Conservation (phyloP, 495 filamentous ascomycete genomes). For the Venustampulla echinocandica region DNA sequence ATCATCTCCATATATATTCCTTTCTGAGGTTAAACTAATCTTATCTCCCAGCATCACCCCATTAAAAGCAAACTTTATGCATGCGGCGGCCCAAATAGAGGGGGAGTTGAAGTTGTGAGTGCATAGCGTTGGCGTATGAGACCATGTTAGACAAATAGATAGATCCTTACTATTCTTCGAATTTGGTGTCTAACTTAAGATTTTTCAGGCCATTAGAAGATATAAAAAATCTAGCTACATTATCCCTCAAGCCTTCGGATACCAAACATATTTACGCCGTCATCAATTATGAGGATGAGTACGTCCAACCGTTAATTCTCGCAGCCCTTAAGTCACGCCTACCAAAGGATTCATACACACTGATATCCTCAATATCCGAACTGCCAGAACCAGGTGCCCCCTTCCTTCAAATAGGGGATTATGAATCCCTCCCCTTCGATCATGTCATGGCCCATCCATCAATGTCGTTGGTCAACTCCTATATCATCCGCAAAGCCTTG, state of each 20-base stretch:
- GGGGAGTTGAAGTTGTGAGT: slow-evolving; percentile 90
- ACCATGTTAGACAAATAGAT: slow-evolving; percentile 24
- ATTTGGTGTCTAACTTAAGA: slow-evolving; percentile 17
- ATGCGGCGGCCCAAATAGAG: slow-evolving; percentile 50
- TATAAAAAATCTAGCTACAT: slow-evolving; percentile 8
- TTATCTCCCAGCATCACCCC: slow-evolving; percentile 67
- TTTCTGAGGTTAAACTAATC: not conserved
- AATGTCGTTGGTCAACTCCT: slow-evolving; percentile 64
- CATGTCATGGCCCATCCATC: slow-evolving; percentile 51
- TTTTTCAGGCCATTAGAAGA: slow-evolving; percentile 12
- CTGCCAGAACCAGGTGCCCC: slow-evolving; percentile 33
- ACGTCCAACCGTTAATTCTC: slow-evolving; percentile 76
- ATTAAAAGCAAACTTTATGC: slow-evolving; percentile 86
- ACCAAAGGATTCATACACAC: slow-evolving; percentile 33
- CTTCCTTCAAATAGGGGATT: slow-evolving; percentile 74
- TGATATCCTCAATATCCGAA: slow-evolving; percentile 37
- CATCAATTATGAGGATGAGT: slow-evolving; percentile 75
- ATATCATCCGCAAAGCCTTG: slow-evolving; percentile 93
- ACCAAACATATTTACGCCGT: slow-evolving; percentile 53
- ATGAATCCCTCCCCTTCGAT: slow-evolving; percentile 80
- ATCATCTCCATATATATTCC: not conserved
- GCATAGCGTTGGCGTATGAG: slow-evolving; percentile 23
- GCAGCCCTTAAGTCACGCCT: slow-evolving; percentile 57
- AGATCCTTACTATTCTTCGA: not conserved
- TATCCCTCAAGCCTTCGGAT: slow-evolving; percentile 9